A percentile compares a stretch with the other conserved stretches of the same genome.
Evolutionary conservation across 768 basidiomycete species (phyloP).

Genomic region (Phylloporus sp.): DNA sequence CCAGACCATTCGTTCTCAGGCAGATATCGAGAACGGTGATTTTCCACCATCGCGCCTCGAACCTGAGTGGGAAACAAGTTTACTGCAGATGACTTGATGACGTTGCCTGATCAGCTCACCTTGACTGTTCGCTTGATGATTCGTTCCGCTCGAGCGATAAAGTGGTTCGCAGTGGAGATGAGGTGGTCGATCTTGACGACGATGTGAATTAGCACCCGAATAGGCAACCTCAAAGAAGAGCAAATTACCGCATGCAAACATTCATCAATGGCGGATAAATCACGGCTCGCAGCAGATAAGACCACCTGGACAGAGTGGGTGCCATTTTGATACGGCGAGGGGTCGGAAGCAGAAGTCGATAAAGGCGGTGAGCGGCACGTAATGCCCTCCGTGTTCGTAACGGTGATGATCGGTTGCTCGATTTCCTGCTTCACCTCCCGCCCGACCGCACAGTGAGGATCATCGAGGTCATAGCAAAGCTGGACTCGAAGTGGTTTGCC

Average conservation of each 20-base stretch:
- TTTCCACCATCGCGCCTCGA: constrained; percentile 44
- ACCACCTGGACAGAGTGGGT: constrained; percentile 45
- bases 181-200: constrained; percentile 50
- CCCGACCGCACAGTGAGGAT: constrained; percentile 38
- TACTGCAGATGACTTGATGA: neutral
- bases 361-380: constrained; percentile 12
- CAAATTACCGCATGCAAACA: constrained; percentile 50
- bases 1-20: constrained; percentile 20
- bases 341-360: constrained; percentile 5
- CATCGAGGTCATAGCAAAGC: constrained; percentile 40
- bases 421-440: constrained; percentile 30
- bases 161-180: constrained; percentile 50
- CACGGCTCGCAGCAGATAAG: constrained; percentile 51
- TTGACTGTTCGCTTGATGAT: constrained; percentile 53
- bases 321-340: constrained; percentile 32
- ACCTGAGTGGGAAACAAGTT: constrained; percentile 33
- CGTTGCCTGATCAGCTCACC: constrained; percentile 32
- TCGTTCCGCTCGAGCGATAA: constrained; percentile 54
- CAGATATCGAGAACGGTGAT: constrained; percentile 35
- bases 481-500: constrained; percentile 37
- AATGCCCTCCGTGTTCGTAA: constrained; percentile 24
- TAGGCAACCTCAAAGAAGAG: constrained; percentile 7
- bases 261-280: constrained; percentile 53
- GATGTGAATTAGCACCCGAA: constrained; percentile 6
- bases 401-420: constrained; percentile 14